Percentiles rank a stretch among this genome's conserved stretches.
Conservation (phyloP, 768 basidiomycete species). For the Kwoniella shandongensis region DNA sequence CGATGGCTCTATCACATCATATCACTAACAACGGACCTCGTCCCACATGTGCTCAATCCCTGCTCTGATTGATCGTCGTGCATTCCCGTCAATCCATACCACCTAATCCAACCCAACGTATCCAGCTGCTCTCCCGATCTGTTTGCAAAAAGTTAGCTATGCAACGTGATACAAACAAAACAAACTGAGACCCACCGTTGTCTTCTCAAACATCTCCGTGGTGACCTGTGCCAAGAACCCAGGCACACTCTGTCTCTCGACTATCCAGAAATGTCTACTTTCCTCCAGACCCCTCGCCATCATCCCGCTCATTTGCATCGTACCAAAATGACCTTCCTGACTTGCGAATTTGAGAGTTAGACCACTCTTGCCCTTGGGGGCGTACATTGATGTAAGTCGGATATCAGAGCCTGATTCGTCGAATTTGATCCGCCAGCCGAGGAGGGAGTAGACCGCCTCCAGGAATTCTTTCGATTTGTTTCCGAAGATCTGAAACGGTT, state of each 20-base stretch:
- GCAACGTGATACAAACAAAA: too few relatives aligned
- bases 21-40: too few relatives aligned
- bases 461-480: constrained; percentile 87
- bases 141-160: too few relatives aligned
- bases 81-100: not conserved
- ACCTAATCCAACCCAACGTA: constrained; percentile 38
- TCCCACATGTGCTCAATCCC: too few relatives aligned
- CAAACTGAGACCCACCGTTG: constrained; percentile 57
- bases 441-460: constrained; percentile 81
- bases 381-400: constrained; percentile 85
- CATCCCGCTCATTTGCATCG: constrained; percentile 52
- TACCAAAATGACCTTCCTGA: constrained; percentile 53
- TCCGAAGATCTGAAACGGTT: constrained; percentile 65
- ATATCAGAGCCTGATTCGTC: constrained; percentile 82
- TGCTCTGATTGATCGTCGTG: too few relatives aligned
- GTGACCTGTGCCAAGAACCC: constrained; percentile 87
- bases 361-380: constrained; percentile 80
- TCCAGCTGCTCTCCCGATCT: constrained; percentile 45
- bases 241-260: constrained; percentile 78
- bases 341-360: constrained; percentile 58
- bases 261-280: constrained; percentile 81
- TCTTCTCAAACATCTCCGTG: constrained; percentile 79
- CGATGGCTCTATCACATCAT: too few relatives aligned
- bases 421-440: constrained; percentile 88
- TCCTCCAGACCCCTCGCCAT: constrained; percentile 61